Evolutionary conservation across 2,329 filamentous ascomycete species (phyloP).

Genomic region (Clonostachys sp.): DNA sequence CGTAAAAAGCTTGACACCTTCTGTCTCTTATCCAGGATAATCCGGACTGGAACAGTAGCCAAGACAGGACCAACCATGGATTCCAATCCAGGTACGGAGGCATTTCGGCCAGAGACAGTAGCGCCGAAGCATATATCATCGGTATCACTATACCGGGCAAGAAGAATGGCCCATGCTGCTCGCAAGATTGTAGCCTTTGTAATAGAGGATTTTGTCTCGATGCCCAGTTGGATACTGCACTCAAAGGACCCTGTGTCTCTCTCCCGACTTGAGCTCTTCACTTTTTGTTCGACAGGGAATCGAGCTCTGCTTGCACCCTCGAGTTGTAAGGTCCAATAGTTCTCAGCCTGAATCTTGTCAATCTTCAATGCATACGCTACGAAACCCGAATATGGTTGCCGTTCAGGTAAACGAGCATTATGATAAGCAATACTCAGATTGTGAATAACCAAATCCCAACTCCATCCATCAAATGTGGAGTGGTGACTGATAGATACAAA

Average conservation of each 20-base stretch:
- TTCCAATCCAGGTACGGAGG: conserved; percentile 9
- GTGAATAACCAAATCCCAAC: conserved; percentile 4
- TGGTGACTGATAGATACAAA: conserved; percentile 17
- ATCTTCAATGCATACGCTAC: conserved; percentile 3
- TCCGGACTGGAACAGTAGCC: conserved; percentile 11
- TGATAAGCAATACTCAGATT: not conserved
- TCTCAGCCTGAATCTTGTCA: not conserved
- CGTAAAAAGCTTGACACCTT: conserved; percentile 1
- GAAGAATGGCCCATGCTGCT: conserved; percentile 3
- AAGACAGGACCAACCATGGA: conserved; percentile 13
- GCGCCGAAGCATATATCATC: conserved; percentile 10
- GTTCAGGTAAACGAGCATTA: not conserved
- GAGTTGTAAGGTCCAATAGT: conserved; percentile 7
- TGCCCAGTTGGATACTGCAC: not conserved
- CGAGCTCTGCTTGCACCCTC: conserved; percentile 2
- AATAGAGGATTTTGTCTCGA: not conserved
- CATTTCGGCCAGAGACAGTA: conserved; percentile 11
- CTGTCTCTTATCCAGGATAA: conserved; percentile 1
- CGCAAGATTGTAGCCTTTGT: conserved; percentile 11
- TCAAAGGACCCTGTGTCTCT: not conserved
- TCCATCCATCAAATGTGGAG: conserved; percentile 17
- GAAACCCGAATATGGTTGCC: conserved; percentile 2
- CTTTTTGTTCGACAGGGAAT: conserved; percentile 3
- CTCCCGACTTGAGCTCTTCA: not conserved
- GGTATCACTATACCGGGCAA: conserved; percentile 6